Conservation (phyloP, 1,139 yeast genomes). For the Suhomyces yuchorum region DNA sequence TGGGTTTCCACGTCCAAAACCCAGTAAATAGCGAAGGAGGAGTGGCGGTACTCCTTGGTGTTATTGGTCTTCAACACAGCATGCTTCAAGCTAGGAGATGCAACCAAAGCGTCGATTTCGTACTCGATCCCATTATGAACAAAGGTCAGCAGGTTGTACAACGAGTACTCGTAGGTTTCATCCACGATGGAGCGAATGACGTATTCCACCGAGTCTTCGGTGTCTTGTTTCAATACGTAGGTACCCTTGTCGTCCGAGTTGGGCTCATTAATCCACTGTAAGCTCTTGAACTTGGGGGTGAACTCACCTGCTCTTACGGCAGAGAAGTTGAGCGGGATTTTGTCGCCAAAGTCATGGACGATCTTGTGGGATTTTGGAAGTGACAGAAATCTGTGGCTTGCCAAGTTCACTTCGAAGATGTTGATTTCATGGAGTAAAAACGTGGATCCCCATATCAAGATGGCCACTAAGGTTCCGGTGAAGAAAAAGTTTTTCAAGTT, state of each 20-base stretch:
- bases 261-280: constrained; percentile 69
- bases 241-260: constrained; percentile 56
- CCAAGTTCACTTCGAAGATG: constrained; percentile 16
- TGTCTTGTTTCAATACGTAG: constrained; percentile 43
- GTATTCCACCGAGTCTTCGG: constrained; percentile 28
- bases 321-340: constrained; percentile 33
- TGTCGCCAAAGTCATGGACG: constrained; percentile 22
- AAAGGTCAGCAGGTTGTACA: constrained; percentile 55
- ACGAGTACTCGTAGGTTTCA: constrained; percentile 40
- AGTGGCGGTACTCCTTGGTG: constrained; percentile 50
- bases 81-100: constrained; percentile 63
- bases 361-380: neutral
- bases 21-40: constrained; percentile 46
- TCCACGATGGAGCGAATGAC: constrained; percentile 55
- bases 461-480: constrained; percentile 28
- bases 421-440: constrained; percentile 33
- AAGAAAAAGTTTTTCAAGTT: constrained; percentile 20
- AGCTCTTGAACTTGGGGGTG: constrained; percentile 46
- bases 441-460: constrained; percentile 44
- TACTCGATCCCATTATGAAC: constrained; percentile 39
- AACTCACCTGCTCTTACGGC: constrained; percentile 54
- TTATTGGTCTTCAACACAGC: constrained; percentile 59
- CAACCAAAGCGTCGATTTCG: constrained; percentile 53
- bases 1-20: constrained; percentile 26
- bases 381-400: neutral